Percentiles rank a stretch among this genome's conserved stretches.
Conservation (phyloP, 495 filamentous ascomycete species). For the Penicillium paradoxum region DNA sequence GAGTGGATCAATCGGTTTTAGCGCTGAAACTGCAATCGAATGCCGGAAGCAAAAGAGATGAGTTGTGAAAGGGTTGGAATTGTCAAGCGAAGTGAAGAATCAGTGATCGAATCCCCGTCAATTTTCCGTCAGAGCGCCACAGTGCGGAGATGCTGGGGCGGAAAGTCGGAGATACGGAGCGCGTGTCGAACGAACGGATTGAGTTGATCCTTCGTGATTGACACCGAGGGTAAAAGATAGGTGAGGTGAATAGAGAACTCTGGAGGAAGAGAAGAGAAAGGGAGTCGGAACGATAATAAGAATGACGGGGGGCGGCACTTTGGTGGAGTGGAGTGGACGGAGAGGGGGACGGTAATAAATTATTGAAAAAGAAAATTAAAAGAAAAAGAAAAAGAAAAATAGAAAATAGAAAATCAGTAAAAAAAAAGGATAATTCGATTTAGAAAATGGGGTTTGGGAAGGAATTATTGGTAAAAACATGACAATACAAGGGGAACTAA, state of each 20-base stretch:
- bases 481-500: slow-evolving; percentile 29
- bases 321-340: slow-evolving; percentile 25
- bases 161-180: slow-evolving; percentile 2
- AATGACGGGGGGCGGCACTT: slow-evolving; percentile 28
- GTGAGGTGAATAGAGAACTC: background rate
- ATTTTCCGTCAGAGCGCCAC: slow-evolving; percentile 22
- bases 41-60: slow-evolving; percentile 2
- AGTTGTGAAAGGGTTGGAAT: background rate
- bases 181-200: slow-evolving; percentile 19
- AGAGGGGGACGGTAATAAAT: slow-evolving; percentile 19
- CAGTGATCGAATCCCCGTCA: slow-evolving; percentile 10
- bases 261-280: slow-evolving; percentile 12
- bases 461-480: slow-evolving; percentile 19
- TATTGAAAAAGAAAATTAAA: slow-evolving; percentile 10
- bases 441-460: slow-evolving; percentile 5
- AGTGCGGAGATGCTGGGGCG: slow-evolving; percentile 15
- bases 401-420: background rate
- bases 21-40: slow-evolving; percentile 13
- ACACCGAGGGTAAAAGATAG: background rate
- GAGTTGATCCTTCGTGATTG: slow-evolving; percentile 11
- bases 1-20: slow-evolving; percentile 17
- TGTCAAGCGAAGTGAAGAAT: background rate
- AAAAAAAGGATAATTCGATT: background rate
- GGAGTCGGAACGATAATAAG: slow-evolving; percentile 30
- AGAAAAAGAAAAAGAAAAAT: slow-evolving; percentile 1